phyloP scores from a whole-genome alignment of 345 rosid species.

The Mangifera indica region DNA sequence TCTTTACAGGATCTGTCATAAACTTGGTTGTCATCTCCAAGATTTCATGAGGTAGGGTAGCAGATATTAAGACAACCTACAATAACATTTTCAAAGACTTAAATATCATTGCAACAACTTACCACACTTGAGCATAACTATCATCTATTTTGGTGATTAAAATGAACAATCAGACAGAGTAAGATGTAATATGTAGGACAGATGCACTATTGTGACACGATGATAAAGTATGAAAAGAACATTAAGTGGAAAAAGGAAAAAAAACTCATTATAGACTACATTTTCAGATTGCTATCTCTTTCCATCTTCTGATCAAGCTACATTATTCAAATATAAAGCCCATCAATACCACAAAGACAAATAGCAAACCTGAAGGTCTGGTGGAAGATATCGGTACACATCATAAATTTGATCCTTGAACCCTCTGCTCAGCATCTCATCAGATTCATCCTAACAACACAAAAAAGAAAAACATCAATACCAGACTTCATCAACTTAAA shows the following conservation, averaged over 20 bases:
- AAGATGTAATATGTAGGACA: too few relatives aligned
- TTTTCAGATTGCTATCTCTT: too few relatives aligned
- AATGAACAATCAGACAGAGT: too few relatives aligned
- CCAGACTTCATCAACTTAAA: not conserved
- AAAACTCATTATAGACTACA: too few relatives aligned
- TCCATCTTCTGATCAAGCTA: too few relatives aligned
- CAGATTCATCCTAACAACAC: slow-evolving; percentile 66
- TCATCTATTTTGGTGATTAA: too few relatives aligned
- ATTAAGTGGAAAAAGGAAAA: too few relatives aligned
- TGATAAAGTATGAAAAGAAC: too few relatives aligned
- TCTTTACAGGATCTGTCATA: slow-evolving; percentile 97
- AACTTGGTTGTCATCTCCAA: slow-evolving; percentile 90
- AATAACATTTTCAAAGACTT: not conserved
- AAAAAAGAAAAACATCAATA: not conserved
- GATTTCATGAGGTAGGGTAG: slow-evolving; percentile 95
- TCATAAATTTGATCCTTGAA: slow-evolving; percentile 98
- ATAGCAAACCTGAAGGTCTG: slow-evolving; percentile 80
- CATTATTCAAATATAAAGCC: too few relatives aligned
- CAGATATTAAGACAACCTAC: slow-evolving; percentile 91
- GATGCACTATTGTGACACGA: too few relatives aligned
- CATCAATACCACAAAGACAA: not conserved
- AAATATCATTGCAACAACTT: not conserved
- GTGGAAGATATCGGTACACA: slow-evolving; percentile 94
- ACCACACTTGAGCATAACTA: not conserved
- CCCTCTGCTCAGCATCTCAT: slow-evolving; percentile 99